Conservation (phyloP, 208 protist species). For the Leishmania major region DNA sequence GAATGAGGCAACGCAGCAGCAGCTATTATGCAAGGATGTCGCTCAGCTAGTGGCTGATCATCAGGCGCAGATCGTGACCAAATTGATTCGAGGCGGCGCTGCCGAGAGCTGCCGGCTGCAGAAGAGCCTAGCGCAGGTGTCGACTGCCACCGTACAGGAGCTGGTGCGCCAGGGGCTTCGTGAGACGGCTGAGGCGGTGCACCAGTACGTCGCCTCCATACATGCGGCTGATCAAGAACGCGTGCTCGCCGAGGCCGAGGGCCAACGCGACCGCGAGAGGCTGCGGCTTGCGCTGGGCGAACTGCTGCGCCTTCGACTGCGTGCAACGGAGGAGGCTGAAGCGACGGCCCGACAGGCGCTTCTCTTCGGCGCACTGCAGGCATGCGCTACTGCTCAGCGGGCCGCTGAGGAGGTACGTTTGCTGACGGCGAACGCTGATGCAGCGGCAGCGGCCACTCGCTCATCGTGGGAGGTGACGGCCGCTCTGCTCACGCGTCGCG, state of each 20-base stretch:
- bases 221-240: neutral
- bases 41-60: neutral
- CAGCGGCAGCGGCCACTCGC: neutral
- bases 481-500: neutral
- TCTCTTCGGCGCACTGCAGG: conserved; percentile 1
- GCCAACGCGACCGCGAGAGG: neutral
- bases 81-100: neutral
- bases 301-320: neutral
- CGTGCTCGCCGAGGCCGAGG: neutral
- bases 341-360: neutral
- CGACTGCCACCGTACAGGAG: neutral
- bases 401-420: neutral
- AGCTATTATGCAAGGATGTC: conserved; percentile 1
- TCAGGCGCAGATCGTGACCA: conserved; percentile 1
- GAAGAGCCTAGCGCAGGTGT: neutral
- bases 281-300: neutral
- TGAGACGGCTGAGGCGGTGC: conserved; percentile 1
- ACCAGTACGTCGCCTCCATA: neutral
- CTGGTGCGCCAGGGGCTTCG: neutral
- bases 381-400: neutral
- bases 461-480: neutral
- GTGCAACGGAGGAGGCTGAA: conserved; percentile 6
- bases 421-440: neutral
- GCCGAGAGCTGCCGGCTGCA: neutral
- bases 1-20: neutral